Percentiles rank a stretch among this genome's conserved stretches.
phyloP scores from a whole-genome alignment of 768 basidiomycete species.

The Fomitopsis serialis region DNA sequence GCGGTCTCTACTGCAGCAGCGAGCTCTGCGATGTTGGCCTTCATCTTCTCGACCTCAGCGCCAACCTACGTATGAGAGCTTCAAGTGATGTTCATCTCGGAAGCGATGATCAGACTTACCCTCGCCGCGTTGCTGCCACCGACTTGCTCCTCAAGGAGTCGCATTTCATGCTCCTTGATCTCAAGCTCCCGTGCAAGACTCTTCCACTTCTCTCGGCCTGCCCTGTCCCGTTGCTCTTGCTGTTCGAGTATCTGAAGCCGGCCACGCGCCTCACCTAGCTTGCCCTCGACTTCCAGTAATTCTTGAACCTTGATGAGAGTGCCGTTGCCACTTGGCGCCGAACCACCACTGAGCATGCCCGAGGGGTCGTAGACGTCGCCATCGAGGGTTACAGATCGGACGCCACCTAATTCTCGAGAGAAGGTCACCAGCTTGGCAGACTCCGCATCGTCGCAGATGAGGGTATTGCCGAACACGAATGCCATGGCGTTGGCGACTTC shows the following conservation, averaged over 20 bases:
- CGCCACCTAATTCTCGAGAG: constrained; percentile 51
- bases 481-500: constrained; percentile 87
- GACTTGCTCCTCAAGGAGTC: constrained; percentile 77
- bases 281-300: constrained; percentile 61
- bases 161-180: constrained; percentile 84
- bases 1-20: constrained; percentile 54
- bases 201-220: constrained; percentile 58
- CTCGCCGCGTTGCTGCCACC: constrained; percentile 85
- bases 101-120: constrained; percentile 51
- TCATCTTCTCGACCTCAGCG: constrained; percentile 70
- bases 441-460: constrained; percentile 86
- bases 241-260: constrained; percentile 47
- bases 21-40: constrained; percentile 56
- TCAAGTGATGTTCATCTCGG: no score
- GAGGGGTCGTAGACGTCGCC: constrained; percentile 97
- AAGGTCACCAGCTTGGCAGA: constrained; percentile 89
- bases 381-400: constrained; percentile 86
- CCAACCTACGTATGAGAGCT: constrained; percentile 50
- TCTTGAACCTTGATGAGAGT: constrained; percentile 82
- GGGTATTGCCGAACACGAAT: constrained; percentile 89
- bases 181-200: constrained; percentile 63
- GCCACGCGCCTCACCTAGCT: constrained; percentile 43
- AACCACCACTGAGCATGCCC: constrained; percentile 89
- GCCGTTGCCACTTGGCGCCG: constrained; percentile 71
- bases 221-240: constrained; percentile 47